Percentiles rank a stretch among this genome's conserved stretches.
These are phyloP conservation scores for Cercophora scortea DNA, from an alignment of 495 filamentous ascomycete species.

Conservation along the genomic window DNA sequence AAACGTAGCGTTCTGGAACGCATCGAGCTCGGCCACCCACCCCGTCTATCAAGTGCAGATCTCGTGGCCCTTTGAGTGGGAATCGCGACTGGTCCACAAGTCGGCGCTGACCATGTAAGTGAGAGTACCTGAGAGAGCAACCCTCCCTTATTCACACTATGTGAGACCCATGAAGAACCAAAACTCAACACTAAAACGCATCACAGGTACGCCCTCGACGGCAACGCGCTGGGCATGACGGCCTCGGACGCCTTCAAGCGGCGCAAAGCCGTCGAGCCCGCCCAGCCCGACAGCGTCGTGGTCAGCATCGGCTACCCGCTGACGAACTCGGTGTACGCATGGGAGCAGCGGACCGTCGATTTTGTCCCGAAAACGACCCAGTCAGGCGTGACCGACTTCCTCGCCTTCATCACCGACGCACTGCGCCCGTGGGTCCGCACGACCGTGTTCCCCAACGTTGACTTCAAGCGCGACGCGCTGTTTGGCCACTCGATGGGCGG, in stretches of 20 bases:
- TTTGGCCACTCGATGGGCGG: constrained; percentile 16
- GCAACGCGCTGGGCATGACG: constrained; percentile 18
- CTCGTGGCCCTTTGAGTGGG: constrained; percentile 14
- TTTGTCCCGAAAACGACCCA: constrained; percentile 1
- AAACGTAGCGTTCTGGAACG: constrained; percentile 13
- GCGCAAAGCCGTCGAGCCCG: constrained; percentile 3
- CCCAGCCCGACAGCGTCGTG: constrained; percentile 15
- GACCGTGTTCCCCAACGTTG: constrained; percentile 8
- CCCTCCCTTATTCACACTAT: too few species aligned
- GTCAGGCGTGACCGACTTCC: constrained; percentile 8
- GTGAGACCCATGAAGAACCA: too few species aligned
- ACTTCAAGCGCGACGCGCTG: constrained; percentile 14
- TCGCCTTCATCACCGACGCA: constrained; percentile 6
- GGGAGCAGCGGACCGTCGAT: constrained; percentile 10
- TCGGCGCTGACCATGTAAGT: constrained; percentile 8
- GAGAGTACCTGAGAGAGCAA: too few species aligned
- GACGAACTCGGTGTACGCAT: constrained; percentile 12
- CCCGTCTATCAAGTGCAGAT: constrained; percentile 13
- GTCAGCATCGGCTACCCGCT: constrained; percentile 21
- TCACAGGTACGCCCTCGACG: constrained; percentile 13
- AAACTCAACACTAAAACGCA: too few species aligned
- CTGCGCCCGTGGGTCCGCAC: constrained; percentile 13
- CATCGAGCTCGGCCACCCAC: constrained; percentile 3
- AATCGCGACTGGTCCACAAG: constrained; percentile 1
- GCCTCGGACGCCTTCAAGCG: constrained; percentile 17